Evolutionary conservation across 768 basidiomycete species (phyloP).

Genomic region (Boletellus ananas): DNA sequence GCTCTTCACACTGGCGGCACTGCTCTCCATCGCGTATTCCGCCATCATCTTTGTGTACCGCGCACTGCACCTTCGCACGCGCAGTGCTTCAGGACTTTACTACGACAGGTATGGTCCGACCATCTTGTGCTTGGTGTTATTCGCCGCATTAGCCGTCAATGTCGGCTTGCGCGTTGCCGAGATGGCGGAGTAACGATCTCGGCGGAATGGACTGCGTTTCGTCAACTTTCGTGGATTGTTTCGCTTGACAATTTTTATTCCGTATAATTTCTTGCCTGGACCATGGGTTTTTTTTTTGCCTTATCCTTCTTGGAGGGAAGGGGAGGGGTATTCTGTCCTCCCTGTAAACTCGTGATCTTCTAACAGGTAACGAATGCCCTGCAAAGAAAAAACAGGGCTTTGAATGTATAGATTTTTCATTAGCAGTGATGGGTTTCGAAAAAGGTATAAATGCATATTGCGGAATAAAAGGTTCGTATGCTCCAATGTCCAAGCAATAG

Average conservation of each 20-base stretch:
- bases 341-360: neutral
- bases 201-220: neutral
- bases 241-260: neutral
- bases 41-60: conserved; percentile 79
- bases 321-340: neutral
- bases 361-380: neutral
- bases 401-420: conserved; percentile 20
- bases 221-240: neutral
- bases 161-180: conserved; percentile 64
- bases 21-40: conserved; percentile 84
- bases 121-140: conserved; percentile 63
- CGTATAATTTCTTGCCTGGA: neutral
- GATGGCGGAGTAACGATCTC: conserved; percentile 32
- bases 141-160: conserved; percentile 69
- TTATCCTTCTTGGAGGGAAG: neutral
- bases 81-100: conserved; percentile 76
- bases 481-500: conserved; percentile 18
- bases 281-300: neutral
- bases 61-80: conserved; percentile 60
- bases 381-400: neutral
- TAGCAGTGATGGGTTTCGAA: conserved; percentile 18
- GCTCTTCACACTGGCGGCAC: conserved; percentile 85
- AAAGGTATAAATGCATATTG: conserved; percentile 24
- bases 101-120: conserved; percentile 90
- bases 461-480: conserved; percentile 23